Evolutionary conservation across 2,329 filamentous ascomycete genomes (phyloP), one percentile per base, ranked within the genome.

Genomic region (Onygenales sp.): DNA sequence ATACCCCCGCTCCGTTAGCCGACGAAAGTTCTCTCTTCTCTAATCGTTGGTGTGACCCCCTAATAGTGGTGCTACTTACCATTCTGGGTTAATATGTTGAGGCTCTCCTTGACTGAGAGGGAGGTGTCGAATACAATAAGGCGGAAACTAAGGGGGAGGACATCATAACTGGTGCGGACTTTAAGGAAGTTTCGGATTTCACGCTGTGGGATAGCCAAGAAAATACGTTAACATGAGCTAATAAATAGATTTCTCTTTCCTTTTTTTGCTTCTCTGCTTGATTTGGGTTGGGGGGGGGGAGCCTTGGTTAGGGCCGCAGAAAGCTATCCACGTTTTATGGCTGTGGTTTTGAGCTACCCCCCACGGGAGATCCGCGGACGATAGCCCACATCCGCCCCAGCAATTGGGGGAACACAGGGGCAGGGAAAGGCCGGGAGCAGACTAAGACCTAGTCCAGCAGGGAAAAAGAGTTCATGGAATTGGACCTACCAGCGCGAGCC

Each of bases 111-210:
- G 64, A 98, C 94, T 53, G 96, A 83, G 55, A 98, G 80, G 58
- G 91, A 85, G 58, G 90, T 97, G 72, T 98, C 94, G 69, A 98
- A 88, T 59, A 96, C 83, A 66, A 98, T 94, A 53, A 98, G 83
- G 59, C 93, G 87, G 73, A 95, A 98, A 61, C 91, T 96, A 57
- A 98, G 82, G 14, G 93, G 93, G 47, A 98, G 80, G 61, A 98
- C 93, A 74, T 98, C 93, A 77, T 98, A 98, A 70, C 91, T 96
- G 38, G 89, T 97, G 66, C 93, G 86, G 62, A 94, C 86, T 72
- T 91, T 95, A 68, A 98, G 84, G 74, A 98, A 98, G 63, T 95
- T 88, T 72, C 93, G 87, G 64, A 97, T 91, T 58, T 87, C 86
- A 76, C 85, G 85, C 91, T 95, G 72, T 60, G 33, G 35, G 13